Base-by-base conservation (phyloP, 2,329 filamentous ascomycete species). In the Mollisiaceae sp. region DNA sequence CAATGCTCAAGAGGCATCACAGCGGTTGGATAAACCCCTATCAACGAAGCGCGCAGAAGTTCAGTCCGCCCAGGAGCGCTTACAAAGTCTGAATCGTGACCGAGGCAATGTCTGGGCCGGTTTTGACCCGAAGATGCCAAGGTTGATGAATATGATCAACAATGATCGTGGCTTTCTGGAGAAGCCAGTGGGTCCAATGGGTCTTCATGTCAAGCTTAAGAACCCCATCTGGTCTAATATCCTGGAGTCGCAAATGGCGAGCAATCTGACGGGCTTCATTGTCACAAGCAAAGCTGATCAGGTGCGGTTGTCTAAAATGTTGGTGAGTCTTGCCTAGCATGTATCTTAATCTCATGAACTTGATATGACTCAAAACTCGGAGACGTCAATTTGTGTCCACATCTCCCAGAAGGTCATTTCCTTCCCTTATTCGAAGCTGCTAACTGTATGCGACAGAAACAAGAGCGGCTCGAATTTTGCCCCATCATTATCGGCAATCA, bases 171-270 rank as follows among this genome's bases (percentile, higher is more conserved):
- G 88, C 0, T 98, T 96, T 74, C 80, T 82, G 27, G 80, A 85
- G 52, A 89, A 85, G 67, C 95, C 95, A 1, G 82, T 98, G 39
- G 95, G 95, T 0, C 95, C 95, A 0, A 82, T 98, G 15, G 95
- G 94, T 36, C 82, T 88, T 27, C 86, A 95, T 73, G 84, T 99
- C 60, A 89, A 88, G 70, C 81, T 99, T 27, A 80, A 88, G 41
- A 89, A 94, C 70, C 90, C 92, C 0, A 84, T 92, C 71, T 99
- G 95, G 95, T 91, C 90, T 1, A 85, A 86, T 0, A 88, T 97
- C 52, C 78, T 99, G 15, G 95, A 99, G 75, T 90, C 85, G 68
- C 86, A 86, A 1, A 84, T 97, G 55, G 92, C 92, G n/a, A 78
- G 77, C 3, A 82, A 80, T 0, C 80, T 98, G 38, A 90, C 88